These are phyloP conservation scores for Ceratobasidium sp. DNA, from an alignment of 1,284 basidiomycete genomes.

Conservation along the genomic window DNA sequence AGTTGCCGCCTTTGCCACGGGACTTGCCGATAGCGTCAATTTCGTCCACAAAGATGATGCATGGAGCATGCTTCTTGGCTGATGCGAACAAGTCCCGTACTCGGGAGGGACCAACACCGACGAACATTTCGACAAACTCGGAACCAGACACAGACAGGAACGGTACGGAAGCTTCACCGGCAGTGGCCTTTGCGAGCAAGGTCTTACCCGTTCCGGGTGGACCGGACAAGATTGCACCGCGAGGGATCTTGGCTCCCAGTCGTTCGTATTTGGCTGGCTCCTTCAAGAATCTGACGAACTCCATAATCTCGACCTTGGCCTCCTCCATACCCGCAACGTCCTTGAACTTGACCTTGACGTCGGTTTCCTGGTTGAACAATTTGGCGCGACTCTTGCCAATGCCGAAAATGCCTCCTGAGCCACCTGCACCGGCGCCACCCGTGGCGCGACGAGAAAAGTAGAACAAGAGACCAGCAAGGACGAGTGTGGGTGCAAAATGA, in stretches of 20 bases:
- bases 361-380: constrained; percentile 97
- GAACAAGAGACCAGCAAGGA: constrained; percentile 89
- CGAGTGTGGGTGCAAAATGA: constrained; percentile 92
- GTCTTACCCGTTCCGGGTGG: constrained; percentile 99
- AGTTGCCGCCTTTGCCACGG: constrained; percentile 84
- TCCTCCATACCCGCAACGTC: constrained; percentile 99
- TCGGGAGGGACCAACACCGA: constrained; percentile 96
- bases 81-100: constrained; percentile 97
- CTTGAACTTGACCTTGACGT: constrained; percentile 91
- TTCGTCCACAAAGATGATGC: constrained; percentile 98
- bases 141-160: constrained; percentile 99
- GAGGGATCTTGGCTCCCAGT: constrained; percentile 97
- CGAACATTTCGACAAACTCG: constrained; percentile 99
- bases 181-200: constrained; percentile 96
- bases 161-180: constrained; percentile 95
- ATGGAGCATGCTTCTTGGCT: constrained; percentile 97
- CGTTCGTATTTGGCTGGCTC: constrained; percentile 94
- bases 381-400: constrained; percentile 96
- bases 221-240: constrained; percentile 96
- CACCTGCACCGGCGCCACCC: constrained; percentile 63
- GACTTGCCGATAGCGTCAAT: constrained; percentile 99
- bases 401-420: constrained; percentile 91
- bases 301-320: constrained; percentile 99
- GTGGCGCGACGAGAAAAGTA: constrained; percentile 85
- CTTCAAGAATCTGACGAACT: constrained; percentile 99